phyloP scores from a whole-genome alignment of 345 rosid genomes.

The Angophora floribunda region DNA sequence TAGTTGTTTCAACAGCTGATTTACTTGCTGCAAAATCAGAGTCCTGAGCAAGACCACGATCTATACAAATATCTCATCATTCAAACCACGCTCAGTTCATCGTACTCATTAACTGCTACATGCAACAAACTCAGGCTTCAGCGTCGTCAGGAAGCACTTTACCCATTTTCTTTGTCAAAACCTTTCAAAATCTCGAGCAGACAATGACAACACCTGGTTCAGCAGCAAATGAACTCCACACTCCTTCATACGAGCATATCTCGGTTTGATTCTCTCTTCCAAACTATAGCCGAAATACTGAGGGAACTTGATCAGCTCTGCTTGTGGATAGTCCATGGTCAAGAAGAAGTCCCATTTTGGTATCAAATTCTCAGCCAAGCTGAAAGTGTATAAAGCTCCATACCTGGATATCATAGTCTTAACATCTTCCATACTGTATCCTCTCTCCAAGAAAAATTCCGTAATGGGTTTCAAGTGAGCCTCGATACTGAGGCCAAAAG shows the following conservation, averaged over 20 bases:
- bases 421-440: slow-evolving; percentile 48
- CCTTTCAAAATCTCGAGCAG: slow-evolving; percentile 41
- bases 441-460: slow-evolving; percentile 61
- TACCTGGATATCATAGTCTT: slow-evolving; percentile 68
- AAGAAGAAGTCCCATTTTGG: slow-evolving; percentile 92
- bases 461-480: slow-evolving; percentile 72
- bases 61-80: background rate
- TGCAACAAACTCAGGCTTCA: background rate
- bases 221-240: slow-evolving; percentile 52
- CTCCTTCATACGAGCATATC: slow-evolving; percentile 58
- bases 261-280: slow-evolving; percentile 76
- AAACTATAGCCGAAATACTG: slow-evolving; percentile 89
- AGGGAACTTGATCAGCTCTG: slow-evolving; percentile 81
- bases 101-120: background rate
- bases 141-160: slow-evolving; percentile 7
- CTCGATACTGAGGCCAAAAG: slow-evolving; percentile 79
- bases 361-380: slow-evolving; percentile 60
- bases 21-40: background rate
- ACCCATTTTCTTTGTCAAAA: slow-evolving; percentile 51
- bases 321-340: slow-evolving; percentile 67
- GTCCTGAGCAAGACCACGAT: background rate
- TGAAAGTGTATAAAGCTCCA: slow-evolving; percentile 71
- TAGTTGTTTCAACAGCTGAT: background rate
- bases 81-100: background rate
- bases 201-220: slow-evolving; percentile 66